Conservation (phyloP, 129 eudicot genomes). For the Flaveria ramosissima region DNA sequence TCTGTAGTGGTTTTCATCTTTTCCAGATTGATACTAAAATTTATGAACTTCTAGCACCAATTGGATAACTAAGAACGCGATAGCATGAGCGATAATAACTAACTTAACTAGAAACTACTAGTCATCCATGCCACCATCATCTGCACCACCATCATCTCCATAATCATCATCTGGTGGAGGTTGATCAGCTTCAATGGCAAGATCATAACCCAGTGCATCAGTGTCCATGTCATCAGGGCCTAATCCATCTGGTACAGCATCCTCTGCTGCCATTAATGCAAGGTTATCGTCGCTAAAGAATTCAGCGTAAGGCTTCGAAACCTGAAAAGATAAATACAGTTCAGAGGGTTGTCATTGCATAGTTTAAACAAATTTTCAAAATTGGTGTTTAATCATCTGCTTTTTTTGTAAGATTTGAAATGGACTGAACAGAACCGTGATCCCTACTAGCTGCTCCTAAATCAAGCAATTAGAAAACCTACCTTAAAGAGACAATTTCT, state of each 20-base stretch:
- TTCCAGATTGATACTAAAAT: no score
- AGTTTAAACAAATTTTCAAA: neutral
- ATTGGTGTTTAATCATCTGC: neutral
- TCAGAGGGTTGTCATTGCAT: neutral
- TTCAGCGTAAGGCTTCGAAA: constrained; percentile 68
- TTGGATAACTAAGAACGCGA: neutral
- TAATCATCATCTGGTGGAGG: constrained; percentile 52
- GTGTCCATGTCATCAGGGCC: constrained; percentile 53
- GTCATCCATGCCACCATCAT: constrained; percentile 57
- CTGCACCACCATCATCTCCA: constrained; percentile 63
- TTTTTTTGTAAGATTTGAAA: no score
- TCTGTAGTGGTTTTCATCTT: no score
- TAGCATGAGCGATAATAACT: neutral
- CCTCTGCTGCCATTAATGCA: constrained; percentile 47
- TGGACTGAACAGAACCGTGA: neutral
- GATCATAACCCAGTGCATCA: constrained; percentile 35
- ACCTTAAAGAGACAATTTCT: constrained; percentile 68
- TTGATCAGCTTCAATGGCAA: constrained; percentile 38
- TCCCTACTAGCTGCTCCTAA: no score
- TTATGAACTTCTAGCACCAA: no score
- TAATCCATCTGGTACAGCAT: constrained; percentile 21
- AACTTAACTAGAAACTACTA: constrained; percentile 16
- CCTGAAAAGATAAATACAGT: constrained; percentile 40
- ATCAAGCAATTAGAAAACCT: neutral
- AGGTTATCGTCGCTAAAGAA: constrained; percentile 54